These are phyloP conservation scores for Solanum hybrid DNA, from an alignment of 305 asterid genomes.

Conservation along the genomic window DNA sequence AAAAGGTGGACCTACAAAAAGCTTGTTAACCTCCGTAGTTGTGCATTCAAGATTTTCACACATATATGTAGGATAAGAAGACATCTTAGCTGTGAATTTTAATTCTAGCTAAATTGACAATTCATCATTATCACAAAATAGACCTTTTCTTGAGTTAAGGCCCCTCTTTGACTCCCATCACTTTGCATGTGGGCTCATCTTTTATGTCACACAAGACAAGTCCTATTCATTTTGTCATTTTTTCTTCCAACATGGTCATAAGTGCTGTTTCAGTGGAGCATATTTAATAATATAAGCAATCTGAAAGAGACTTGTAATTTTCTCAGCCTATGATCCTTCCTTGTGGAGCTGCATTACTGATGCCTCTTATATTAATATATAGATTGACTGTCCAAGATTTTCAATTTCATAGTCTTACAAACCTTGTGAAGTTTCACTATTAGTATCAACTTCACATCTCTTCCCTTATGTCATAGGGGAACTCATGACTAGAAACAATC, in stretches of 20 bases:
- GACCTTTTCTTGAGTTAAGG: conserved; percentile 24
- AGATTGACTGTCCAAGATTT: conserved; percentile 3
- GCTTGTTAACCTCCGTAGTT: not conserved
- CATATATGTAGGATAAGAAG: not conserved
- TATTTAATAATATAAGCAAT: conserved; percentile 41
- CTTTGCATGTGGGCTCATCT: conserved; percentile 33
- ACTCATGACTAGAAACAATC: not conserved
- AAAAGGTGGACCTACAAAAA: not conserved
- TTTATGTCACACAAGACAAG: conserved; percentile 18
- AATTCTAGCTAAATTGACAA: not conserved
- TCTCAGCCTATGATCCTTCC: conserved; percentile 1
- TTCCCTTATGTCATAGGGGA: not conserved
- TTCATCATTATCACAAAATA: conserved; percentile 10
- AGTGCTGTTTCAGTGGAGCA: conserved; percentile 48
- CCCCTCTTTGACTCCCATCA: conserved; percentile 33
- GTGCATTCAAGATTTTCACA: not conserved
- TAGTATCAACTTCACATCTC: not conserved
- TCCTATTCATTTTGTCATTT: conserved; percentile 28
- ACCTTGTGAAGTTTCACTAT: not conserved
- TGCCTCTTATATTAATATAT: conserved; percentile 9
- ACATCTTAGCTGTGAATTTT: not conserved
- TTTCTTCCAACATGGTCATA: conserved; percentile 34
- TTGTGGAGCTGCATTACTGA: conserved; percentile 12
- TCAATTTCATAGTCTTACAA: not conserved
- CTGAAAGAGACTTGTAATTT: conserved; percentile 31